Evolutionary conservation across 192 early-diverging fungal species (phyloP).

Genomic region (Nowakowskiella sp.): DNA sequence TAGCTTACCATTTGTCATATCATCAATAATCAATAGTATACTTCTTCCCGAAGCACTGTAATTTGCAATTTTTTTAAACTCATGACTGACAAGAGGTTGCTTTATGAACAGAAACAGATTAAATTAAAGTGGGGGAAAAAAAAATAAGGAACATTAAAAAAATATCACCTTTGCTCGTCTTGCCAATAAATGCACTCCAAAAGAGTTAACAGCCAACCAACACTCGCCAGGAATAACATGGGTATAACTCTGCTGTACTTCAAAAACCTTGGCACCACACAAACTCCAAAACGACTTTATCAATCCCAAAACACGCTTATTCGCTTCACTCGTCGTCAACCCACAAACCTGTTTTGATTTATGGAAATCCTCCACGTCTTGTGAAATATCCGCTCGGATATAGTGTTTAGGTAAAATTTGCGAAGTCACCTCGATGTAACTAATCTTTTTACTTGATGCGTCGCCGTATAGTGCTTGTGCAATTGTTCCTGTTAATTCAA

Average conservation of each 20-base stretch:
- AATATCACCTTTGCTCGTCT: conserved; percentile 22
- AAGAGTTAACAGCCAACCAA: conserved; percentile 32
- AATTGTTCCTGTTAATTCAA: conserved; percentile 15
- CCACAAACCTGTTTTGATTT: conserved; percentile 12
- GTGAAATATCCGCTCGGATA: conserved; percentile 2
- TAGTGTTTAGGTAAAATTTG: conserved; percentile 16
- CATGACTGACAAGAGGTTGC: conserved; percentile 27
- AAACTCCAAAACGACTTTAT: conserved; percentile 22
- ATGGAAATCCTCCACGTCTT: conserved; percentile 1
- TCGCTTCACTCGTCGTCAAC: conserved; percentile 3
- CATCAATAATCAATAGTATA: conserved; percentile 33
- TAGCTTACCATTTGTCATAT: conserved; percentile 22
- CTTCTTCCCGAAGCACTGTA: conserved; percentile 35
- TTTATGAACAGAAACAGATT: conserved; percentile 5
- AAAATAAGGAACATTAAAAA: background rate
- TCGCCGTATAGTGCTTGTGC: conserved; percentile 33
- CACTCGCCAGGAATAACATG: conserved; percentile 33
- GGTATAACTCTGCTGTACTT: conserved; percentile 44
- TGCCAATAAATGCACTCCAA: conserved; percentile 32
- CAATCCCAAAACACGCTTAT: conserved; percentile 16
- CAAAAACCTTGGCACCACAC: conserved; percentile 34
- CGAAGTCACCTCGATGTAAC: conserved; percentile 19
- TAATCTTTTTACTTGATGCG: conserved; percentile 4
- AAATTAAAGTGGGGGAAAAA: background rate
- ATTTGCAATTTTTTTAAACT: conserved; percentile 27